Evolutionary conservation across 192 early-diverging fungal genomes (phyloP).

Genomic region (Rhizoclosmatium sp.): DNA sequence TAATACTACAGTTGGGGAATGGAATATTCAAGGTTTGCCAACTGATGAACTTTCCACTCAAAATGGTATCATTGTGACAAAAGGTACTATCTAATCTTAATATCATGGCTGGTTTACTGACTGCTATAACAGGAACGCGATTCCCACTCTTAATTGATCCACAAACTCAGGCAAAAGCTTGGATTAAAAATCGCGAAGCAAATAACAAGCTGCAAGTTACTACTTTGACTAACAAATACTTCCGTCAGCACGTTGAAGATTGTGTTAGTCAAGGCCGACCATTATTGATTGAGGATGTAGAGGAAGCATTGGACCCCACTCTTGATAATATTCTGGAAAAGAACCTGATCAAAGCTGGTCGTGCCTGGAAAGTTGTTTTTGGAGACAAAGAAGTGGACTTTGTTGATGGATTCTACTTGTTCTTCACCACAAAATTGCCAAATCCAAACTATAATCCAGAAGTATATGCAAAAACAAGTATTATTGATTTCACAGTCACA

Average conservation of each 20-base stretch:
- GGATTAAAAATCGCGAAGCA: slow-evolving; percentile 74
- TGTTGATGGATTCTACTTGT: slow-evolving; percentile 64
- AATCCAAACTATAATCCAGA: slow-evolving; percentile 74
- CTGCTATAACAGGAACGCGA: slow-evolving; percentile 37
- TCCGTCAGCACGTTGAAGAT: slow-evolving; percentile 69
- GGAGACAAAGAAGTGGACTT: slow-evolving; percentile 73
- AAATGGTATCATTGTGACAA: slow-evolving; percentile 71
- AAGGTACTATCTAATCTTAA: slow-evolving; percentile 35
- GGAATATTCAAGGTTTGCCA: slow-evolving; percentile 74
- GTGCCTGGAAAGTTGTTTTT: slow-evolving; percentile 66
- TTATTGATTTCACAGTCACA: slow-evolving; percentile 74
- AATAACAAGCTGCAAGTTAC: slow-evolving; percentile 68
- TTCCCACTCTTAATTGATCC: slow-evolving; percentile 72
- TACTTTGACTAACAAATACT: slow-evolving; percentile 63
- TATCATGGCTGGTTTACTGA: too few relatives aligned
- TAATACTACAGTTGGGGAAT: slow-evolving; percentile 68
- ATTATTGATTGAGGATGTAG: slow-evolving; percentile 71
- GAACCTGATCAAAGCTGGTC: slow-evolving; percentile 69
- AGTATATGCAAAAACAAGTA: slow-evolving; percentile 69
- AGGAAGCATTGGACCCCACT: slow-evolving; percentile 69
- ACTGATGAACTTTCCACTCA: slow-evolving; percentile 71
- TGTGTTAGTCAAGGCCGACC: slow-evolving; percentile 66
- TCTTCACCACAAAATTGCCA: slow-evolving; percentile 70
- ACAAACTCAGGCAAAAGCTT: slow-evolving; percentile 68
- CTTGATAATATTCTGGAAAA: slow-evolving; percentile 71